These are phyloP conservation scores for Penicillium corylophilum DNA, from an alignment of 2,329 filamentous ascomycete species.

Conservation along the genomic window DNA sequence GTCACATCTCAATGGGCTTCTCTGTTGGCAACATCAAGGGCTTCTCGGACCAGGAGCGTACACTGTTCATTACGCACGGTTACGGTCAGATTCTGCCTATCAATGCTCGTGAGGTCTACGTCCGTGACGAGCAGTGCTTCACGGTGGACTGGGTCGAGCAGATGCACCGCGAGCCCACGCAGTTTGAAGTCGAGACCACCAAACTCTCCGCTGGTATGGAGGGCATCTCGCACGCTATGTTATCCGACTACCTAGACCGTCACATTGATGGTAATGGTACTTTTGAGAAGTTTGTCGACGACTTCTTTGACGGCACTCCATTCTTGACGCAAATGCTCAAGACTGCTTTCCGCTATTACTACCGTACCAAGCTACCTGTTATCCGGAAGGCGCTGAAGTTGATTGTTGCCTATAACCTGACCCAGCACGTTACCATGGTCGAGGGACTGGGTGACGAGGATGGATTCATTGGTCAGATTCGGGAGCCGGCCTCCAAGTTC, in stretches of 20 bases:
- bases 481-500: slow-evolving; percentile 82
- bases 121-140: slow-evolving; percentile 89
- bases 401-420: slow-evolving; percentile 92
- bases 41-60: slow-evolving; percentile 60
- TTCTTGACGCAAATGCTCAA: slow-evolving; percentile 96
- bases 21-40: slow-evolving; percentile 96
- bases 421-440: slow-evolving; percentile 89
- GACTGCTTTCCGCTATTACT: slow-evolving; percentile 90
- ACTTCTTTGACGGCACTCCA: slow-evolving; percentile 92
- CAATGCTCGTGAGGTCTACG: slow-evolving; percentile 89
- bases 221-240: slow-evolving; percentile 74
- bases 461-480: slow-evolving; percentile 74
- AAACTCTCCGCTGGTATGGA: slow-evolving; percentile 86
- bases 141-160: slow-evolving; percentile 91
- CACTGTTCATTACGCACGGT: slow-evolving; percentile 92
- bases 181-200: slow-evolving; percentile 84
- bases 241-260: slow-evolving; percentile 91
- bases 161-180: slow-evolving; percentile 69
- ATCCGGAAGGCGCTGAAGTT: slow-evolving; percentile 95
- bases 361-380: slow-evolving; percentile 80
- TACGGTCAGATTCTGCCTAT: slow-evolving; percentile 92
- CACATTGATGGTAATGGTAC: slow-evolving; percentile 87
- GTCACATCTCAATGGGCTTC: slow-evolving; percentile 81
- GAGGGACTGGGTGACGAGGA: slow-evolving; percentile 84
- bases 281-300: slow-evolving; percentile 90